Evolutionary conservation across 1,284 basidiomycete species (phyloP).

Genomic region (Ceratobasidium sp.): DNA sequence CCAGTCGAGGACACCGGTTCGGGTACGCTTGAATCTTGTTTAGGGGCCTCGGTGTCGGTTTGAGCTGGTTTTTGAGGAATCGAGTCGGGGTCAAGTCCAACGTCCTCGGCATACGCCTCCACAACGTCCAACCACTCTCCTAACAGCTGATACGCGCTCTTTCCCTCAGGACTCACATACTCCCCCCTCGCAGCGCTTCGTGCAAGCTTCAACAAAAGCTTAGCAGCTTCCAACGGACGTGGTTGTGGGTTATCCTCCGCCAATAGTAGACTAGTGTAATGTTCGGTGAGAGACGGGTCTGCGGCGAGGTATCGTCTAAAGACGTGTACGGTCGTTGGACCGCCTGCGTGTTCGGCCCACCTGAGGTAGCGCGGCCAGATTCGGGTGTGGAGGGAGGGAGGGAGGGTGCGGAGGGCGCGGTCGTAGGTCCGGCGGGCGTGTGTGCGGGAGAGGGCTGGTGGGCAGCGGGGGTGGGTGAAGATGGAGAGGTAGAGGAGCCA

Average conservation of each 20-base stretch:
- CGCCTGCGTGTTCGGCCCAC: constrained; percentile 90
- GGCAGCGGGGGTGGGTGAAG: constrained; percentile 91
- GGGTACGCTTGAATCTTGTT: constrained; percentile 46
- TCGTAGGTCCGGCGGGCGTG: constrained; percentile 96
- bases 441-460: constrained; percentile 84
- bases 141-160: constrained; percentile 95
- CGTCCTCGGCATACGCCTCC: constrained; percentile 91
- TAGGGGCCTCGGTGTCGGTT: constrained; percentile 53
- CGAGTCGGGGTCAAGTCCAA: constrained; percentile 89
- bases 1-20: constrained; percentile 70
- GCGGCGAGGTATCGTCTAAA: constrained; percentile 92
- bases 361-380: constrained; percentile 96
- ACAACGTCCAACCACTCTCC: constrained; percentile 94
- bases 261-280: constrained; percentile 84
- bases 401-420: constrained; percentile 91
- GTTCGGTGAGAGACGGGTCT: constrained; percentile 88
- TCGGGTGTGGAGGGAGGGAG: constrained; percentile 92
- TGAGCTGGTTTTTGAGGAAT: constrained; percentile 59
- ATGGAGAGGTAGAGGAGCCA: constrained; percentile 95
- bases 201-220: constrained; percentile 86
- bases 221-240: constrained; percentile 94
- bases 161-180: constrained; percentile 91
- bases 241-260: constrained; percentile 73
- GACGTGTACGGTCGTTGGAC: constrained; percentile 85
- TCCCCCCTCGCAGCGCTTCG: constrained; percentile 85